A percentile compares a stretch with the other conserved stretches of the same genome.
These are phyloP conservation scores for Ilyonectria destructans DNA, from an alignment of 2,329 filamentous ascomycete genomes.

Conservation along the genomic window DNA sequence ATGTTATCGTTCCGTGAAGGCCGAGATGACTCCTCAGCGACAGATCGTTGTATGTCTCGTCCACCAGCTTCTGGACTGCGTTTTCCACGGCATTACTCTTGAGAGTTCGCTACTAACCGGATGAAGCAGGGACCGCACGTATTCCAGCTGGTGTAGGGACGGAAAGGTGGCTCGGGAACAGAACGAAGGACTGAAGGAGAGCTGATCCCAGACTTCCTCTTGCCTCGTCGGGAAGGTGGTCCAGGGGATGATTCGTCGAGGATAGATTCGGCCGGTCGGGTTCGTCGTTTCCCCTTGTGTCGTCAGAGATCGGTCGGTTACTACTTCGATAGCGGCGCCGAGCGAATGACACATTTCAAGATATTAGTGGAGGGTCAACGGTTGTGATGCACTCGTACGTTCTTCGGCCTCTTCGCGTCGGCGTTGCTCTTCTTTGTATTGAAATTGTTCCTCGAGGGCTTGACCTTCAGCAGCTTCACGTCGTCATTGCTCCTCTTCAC, in stretches of 20 bases:
- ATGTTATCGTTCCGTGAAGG: constrained; percentile 52
- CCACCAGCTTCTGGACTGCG: constrained; percentile 53
- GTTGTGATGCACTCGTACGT: constrained; percentile 38
- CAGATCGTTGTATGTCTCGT: constrained; percentile 48
- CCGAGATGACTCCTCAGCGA: constrained; percentile 50
- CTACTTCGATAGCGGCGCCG: constrained; percentile 49
- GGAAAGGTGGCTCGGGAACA: constrained; percentile 51
- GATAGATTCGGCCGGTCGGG: constrained; percentile 53
- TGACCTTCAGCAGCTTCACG: constrained; percentile 39
- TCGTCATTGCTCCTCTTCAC: constrained; percentile 30
- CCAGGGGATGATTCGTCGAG: constrained; percentile 56
- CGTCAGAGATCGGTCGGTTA: constrained; percentile 49
- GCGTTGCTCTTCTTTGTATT: constrained; percentile 14
- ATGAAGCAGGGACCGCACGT: constrained; percentile 48
- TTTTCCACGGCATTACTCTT: constrained; percentile 55
- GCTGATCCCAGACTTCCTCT: constrained; percentile 51
- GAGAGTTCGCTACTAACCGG: constrained; percentile 55
- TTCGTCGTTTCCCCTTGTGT: constrained; percentile 45
- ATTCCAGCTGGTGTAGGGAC: constrained; percentile 54
- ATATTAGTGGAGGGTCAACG: constrained; percentile 48
- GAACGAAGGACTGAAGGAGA: constrained; percentile 38
- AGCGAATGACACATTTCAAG: constrained; percentile 55
- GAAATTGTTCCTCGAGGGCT: constrained; percentile 35
- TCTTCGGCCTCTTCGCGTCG: constrained; percentile 50
- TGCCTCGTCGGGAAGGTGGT: constrained; percentile 51